Evolutionary conservation across 2,329 filamentous ascomycete species (phyloP).

Genomic region (Hypoxylon rubiginosum): DNA sequence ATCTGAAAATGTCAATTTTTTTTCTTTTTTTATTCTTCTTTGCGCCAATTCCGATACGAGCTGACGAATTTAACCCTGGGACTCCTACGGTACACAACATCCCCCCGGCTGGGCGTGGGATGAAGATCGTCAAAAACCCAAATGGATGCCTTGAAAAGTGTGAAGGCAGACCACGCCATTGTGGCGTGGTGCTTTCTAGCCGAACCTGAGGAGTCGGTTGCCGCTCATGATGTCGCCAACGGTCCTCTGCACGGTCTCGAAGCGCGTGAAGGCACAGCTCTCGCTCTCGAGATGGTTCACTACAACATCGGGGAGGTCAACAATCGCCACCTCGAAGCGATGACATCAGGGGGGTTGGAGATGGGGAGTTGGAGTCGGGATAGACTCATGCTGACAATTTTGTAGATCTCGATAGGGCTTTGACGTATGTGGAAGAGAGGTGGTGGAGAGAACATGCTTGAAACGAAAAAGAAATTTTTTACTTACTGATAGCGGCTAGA

Average conservation of each 20-base stretch:
- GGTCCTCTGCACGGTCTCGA: conserved; percentile 43
- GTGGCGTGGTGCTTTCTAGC: background rate
- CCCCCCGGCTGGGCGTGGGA: background rate
- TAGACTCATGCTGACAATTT: no score
- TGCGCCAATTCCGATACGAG: background rate
- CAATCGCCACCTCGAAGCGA: background rate
- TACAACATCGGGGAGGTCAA: conserved; percentile 9
- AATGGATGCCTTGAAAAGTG: no score
- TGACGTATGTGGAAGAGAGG: background rate
- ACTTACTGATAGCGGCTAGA: conserved; percentile 53
- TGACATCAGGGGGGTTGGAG: background rate
- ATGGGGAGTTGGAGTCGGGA: background rate
- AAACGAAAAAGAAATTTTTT: background rate
- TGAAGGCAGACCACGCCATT: background rate
- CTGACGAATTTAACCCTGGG: background rate
- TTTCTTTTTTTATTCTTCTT: background rate
- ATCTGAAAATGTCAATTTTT: background rate
- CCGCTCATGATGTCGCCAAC: conserved; percentile 24
- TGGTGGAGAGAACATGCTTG: background rate
- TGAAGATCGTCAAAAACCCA: no score
- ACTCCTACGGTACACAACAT: background rate
- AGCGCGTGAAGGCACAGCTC: conserved; percentile 56
- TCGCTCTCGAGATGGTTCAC: conserved; percentile 62
- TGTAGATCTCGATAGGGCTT: background rate
- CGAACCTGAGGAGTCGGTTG: conserved; percentile 27